Percentiles rank a stretch among this genome's conserved stretches.
phyloP scores from a whole-genome alignment of 2,329 filamentous ascomycete species.

The Gnomoniopsis smithogilvyi region DNA sequence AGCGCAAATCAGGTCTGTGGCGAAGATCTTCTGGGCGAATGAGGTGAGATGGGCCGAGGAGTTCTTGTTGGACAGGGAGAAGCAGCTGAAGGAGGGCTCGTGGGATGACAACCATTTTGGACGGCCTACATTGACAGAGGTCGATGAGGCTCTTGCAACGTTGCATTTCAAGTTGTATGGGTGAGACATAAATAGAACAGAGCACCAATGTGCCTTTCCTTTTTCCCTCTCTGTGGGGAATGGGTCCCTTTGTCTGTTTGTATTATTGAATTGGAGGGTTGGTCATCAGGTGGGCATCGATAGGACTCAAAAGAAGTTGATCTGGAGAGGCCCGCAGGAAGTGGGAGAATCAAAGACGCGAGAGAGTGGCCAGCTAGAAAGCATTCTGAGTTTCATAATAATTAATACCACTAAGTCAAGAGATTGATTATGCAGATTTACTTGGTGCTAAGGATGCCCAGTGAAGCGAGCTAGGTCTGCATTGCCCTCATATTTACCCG shows the following conservation, averaged over 20 bases:
- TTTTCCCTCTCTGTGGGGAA: not conserved
- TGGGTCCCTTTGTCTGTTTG: too few relatives aligned
- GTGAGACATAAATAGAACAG: not conserved
- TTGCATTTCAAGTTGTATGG: slow-evolving; percentile 7
- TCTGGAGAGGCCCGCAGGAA: too few relatives aligned
- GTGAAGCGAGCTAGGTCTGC: too few relatives aligned
- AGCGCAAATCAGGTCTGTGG: slow-evolving; percentile 27
- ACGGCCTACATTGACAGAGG: slow-evolving; percentile 44
- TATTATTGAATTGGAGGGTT: not conserved
- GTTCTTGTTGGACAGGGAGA: slow-evolving; percentile 41
- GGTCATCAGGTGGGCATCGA: too few relatives aligned
- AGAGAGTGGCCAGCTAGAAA: too few relatives aligned
- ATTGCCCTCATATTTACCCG: too few relatives aligned
- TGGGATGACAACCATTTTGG: slow-evolving; percentile 51
- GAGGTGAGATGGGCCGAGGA: slow-evolving; percentile 46
- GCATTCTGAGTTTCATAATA: too few relatives aligned
- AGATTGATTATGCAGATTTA: too few relatives aligned
- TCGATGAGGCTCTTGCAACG: slow-evolving; percentile 29
- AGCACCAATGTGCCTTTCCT: not conserved
- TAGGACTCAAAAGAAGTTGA: too few relatives aligned
- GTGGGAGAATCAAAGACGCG: too few relatives aligned
- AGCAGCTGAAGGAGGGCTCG: slow-evolving; percentile 33
- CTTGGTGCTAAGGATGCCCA: too few relatives aligned
- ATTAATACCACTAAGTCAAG: too few relatives aligned
- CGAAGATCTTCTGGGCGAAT: slow-evolving; percentile 44